Base-by-base conservation (phyloP, 805 yeast genomes). In the Yarrowia porcina region DNA sequence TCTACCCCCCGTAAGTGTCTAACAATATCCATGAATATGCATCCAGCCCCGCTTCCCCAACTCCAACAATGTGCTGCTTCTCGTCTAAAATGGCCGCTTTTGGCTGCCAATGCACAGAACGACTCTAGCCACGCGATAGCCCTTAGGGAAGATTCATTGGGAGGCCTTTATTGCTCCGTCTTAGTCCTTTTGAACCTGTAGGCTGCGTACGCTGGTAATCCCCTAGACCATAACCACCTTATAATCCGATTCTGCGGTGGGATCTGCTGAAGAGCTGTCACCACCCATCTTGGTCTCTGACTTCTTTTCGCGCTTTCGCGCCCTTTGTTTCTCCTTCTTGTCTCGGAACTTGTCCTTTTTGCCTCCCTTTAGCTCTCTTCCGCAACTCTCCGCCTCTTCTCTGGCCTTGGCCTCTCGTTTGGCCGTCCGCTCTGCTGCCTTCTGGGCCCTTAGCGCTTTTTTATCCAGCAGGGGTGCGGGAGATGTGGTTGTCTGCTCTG, bases 311-410 rank as follows among this genome's bases (percentile, higher is more conserved):
- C 64, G 49, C 10, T 70, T 68, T 15, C 64, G 63, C 7, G 66
- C 63, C 47, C 67, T 68, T 60, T 68, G 71, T 30, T 59, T 47
- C 36, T 68, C 68, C 56, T 68, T 68, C 47, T 63, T 63, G 38
- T 68, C 70, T 27, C 70, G 61, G 11, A 69, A 68, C 15, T 66
- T 61, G 47, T 64, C 27, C 21, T 66, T 27, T 39, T 56, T 56
- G 10, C 44, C 59, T 23, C 44, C 59, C 12, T 56, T 56, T 28
- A 4, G 38, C 9, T 20, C 13, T 3, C 18, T 9, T 17, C 11
- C 28, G 3, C 9, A 12, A 13, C 17, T 27, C 4, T 10, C 30
- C 2, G 61, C 47, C 4, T 27, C 28, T 41, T 39, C 38, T 15
- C 61, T 17, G 23, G 61, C 47, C 4, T 56, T 56, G 21, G 47